Evolutionary conservation across 83 land plant genomes (phyloP), one percentile per base, ranked within the genome.

Genomic region (Diphasiastrum complanatum): DNA sequence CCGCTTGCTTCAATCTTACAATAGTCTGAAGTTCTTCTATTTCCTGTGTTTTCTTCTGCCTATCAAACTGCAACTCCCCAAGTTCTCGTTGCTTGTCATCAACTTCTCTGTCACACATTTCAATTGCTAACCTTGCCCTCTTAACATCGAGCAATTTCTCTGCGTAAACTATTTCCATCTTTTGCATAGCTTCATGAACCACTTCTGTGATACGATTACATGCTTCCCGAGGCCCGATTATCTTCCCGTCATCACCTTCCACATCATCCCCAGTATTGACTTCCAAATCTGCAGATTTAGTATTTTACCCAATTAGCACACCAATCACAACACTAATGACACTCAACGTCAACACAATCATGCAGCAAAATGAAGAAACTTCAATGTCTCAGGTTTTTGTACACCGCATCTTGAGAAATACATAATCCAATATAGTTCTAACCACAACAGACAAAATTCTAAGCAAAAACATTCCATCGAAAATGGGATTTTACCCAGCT

Each of bases 151-250:
- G 45, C 6, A 40, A 18, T 23, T 40, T 60, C 63, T 60, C 63
- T 18, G 18, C 52, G 11, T 53, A n/a, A 18, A 60, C 63, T 0
- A 19, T 37, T 1, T 60, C 53, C 63, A 60, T 60, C 23, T 40
- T 36, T 6, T 0, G 5, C 12, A 60, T 26, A 11, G 63, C 52
- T 34, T 60, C 63, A 11, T 60, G 19, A 6, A 60, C 63, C 18
- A 60, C 63, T 24, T 60, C 63, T 22, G 63, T 53, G n/a, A 60
- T 60, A 40, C 63, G 63, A 16, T 16, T 36, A 38, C 63, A 60
- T 12, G 63, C 63, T 34, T 60, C 63, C 23, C 40, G 54, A 18
- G 63, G 63, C 52, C 40, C 63, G 11, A 60, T 19, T 14, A 60
- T 18, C 52, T 40, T 60, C 11, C 19, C 19, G n/a, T 37, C 53